Conservation (phyloP, 768 basidiomycete species). For the Phylloporus scabripes region DNA sequence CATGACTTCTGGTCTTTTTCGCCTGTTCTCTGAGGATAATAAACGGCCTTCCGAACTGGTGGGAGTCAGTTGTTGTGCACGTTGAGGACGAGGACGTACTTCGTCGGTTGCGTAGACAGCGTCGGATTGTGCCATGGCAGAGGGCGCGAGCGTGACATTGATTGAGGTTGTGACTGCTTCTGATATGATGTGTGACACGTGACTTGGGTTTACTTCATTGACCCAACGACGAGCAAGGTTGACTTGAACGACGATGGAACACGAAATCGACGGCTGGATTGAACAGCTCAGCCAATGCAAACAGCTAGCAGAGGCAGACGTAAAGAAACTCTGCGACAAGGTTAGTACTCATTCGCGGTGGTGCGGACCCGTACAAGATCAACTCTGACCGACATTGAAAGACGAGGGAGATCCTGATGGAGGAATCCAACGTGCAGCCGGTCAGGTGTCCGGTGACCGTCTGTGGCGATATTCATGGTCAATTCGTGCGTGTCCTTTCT, state of each 20-base stretch:
- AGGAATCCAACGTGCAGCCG: conserved; percentile 98
- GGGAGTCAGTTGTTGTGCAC: conserved; percentile 4
- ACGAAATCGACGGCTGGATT: conserved; percentile 95
- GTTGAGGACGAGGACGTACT: conserved; percentile 35
- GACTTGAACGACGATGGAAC: conserved; percentile 38
- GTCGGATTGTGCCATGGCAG: conserved; percentile 40
- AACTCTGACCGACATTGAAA: conserved; percentile 32
- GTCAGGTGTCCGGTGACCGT: conserved; percentile 98
- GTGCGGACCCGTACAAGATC: conserved; percentile 13
- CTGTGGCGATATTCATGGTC: conserved; percentile 98
- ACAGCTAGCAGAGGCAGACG: conserved; percentile 89
- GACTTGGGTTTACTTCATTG: conserved; percentile 19
- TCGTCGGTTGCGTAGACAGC: conserved; percentile 87
- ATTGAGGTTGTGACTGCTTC: conserved; percentile 18
- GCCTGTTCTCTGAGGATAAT: conserved; percentile 94
- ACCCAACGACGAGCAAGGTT: conserved; percentile 8
- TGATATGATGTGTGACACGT: conserved; percentile 27
- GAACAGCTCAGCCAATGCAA: conserved; percentile 96
- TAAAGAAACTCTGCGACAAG: conserved; percentile 99
- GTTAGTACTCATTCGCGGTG: conserved; percentile 34
- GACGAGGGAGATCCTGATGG: conserved; percentile 98
- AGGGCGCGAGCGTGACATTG: conserved; percentile 21
- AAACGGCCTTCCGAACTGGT: conserved; percentile 90
- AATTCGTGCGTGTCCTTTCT: conserved; percentile 78
- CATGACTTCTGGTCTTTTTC: conserved; percentile 88